phyloP scores from a whole-genome alignment of 208 protist species.

The Acanthamoeba culbertsoni region DNA sequence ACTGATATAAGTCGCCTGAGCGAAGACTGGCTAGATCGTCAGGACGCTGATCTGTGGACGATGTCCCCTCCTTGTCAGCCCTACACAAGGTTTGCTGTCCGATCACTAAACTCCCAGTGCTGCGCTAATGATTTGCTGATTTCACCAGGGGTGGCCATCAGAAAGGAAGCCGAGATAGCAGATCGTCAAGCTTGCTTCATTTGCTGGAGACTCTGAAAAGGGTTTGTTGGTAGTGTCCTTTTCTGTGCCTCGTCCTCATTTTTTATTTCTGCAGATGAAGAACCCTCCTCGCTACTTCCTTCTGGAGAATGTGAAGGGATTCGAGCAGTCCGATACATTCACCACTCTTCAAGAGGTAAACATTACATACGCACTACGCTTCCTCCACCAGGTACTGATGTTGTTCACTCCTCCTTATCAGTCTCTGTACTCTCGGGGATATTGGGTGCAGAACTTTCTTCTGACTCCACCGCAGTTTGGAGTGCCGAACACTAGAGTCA shows the following conservation, averaged over 20 bases:
- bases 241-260: not conserved
- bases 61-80: constrained; percentile 29
- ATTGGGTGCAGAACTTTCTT: not conserved
- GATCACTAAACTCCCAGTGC: not conserved
- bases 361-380: too few species aligned
- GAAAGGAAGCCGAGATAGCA: not conserved
- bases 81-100: not conserved
- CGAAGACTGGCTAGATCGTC: not conserved
- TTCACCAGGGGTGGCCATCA: not conserved
- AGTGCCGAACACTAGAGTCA: not conserved
- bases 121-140: not conserved
- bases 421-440: not conserved
- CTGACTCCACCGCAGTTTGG: not conserved
- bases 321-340: not conserved
- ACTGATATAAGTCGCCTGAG: not conserved
- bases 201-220: not conserved
- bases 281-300: not conserved
- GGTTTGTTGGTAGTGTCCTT: not conserved
- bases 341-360: not conserved
- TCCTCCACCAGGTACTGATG: not conserved
- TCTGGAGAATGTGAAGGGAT: constrained; percentile 46
- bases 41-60: not conserved
- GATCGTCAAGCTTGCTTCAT: not conserved
- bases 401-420: not conserved
- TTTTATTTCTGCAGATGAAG: not conserved